Evolutionary conservation across 2,329 filamentous ascomycete species (phyloP).

Genomic region (Clarireedia hainanense): DNA sequence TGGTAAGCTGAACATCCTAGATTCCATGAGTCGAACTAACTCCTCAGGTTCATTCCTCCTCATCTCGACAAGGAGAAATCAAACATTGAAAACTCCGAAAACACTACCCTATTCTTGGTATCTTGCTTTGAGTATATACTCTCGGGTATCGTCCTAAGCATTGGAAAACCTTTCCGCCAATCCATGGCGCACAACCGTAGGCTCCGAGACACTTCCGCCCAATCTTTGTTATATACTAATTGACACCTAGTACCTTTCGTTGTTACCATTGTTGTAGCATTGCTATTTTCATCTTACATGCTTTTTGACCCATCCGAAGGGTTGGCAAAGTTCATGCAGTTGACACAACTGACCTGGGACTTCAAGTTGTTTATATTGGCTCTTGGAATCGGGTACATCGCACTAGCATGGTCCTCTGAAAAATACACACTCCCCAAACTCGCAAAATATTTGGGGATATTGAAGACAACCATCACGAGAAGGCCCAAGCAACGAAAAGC

Average conservation of each 20-base stretch:
- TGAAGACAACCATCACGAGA: conserved; percentile 49
- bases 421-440: conserved; percentile 60
- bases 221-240: conserved; percentile 1
- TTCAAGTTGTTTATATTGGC: conserved; percentile 68
- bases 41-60: conserved; percentile 65
- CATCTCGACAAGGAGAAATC: conserved; percentile 68
- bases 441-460: conserved; percentile 57
- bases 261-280: conserved; percentile 60
- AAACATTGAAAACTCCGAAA: conserved; percentile 86
- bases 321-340: conserved; percentile 70
- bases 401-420: conserved; percentile 64
- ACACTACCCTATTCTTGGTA: conserved; percentile 81
- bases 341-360: conserved; percentile 64
- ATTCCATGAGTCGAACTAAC: background rate
- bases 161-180: conserved; percentile 85
- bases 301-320: conserved; percentile 64
- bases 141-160: conserved; percentile 79
- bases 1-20: conserved; percentile 50
- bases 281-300: conserved; percentile 70
- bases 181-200: conserved; percentile 70
- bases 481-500: conserved; percentile 71
- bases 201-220: conserved; percentile 27
- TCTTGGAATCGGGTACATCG: conserved; percentile 63
- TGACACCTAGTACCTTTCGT: conserved; percentile 66
- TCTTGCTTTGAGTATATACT: conserved; percentile 95